These are phyloP conservation scores for Dinochytrium kinnereticum DNA, from an alignment of 371 early-diverging fungal genomes.

Conservation along the genomic window DNA sequence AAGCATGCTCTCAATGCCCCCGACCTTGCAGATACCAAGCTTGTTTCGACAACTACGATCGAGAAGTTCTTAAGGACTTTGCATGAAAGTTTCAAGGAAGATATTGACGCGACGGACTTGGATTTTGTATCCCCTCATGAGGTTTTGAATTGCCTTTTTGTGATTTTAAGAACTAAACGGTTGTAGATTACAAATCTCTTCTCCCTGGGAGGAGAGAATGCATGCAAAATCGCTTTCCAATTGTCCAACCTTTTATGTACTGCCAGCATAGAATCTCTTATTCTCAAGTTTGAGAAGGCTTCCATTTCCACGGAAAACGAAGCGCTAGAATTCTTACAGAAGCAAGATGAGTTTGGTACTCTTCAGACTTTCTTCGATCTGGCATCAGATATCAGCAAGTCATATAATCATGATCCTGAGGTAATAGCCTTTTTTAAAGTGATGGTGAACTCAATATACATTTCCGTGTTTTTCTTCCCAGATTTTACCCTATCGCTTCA, in stretches of 20 bases:
- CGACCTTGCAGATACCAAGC: neutral
- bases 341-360: no score
- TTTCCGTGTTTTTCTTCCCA: neutral
- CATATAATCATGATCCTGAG: no score
- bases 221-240: conserved; percentile 44
- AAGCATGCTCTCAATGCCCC: neutral
- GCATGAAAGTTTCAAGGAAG: neutral
- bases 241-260: neutral
- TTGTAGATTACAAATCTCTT: neutral
- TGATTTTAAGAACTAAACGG: neutral
- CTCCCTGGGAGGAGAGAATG: neutral
- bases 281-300: no score
- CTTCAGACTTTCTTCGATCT: no score
- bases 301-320: no score
- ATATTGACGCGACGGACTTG: neutral
- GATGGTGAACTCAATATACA: neutral
- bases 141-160: neutral
- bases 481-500: neutral
- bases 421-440: neutral
- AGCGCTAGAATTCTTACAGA: no score
- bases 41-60: neutral
- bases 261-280: neutral
- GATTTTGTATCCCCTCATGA: neutral
- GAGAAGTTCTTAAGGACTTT: neutral
- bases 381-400: no score